A percentile compares a stretch with the other conserved stretches of the same genome.
These are phyloP conservation scores for Gloeopeniophorella convolvens DNA, from an alignment of 768 basidiomycete species.

Conservation along the genomic window DNA sequence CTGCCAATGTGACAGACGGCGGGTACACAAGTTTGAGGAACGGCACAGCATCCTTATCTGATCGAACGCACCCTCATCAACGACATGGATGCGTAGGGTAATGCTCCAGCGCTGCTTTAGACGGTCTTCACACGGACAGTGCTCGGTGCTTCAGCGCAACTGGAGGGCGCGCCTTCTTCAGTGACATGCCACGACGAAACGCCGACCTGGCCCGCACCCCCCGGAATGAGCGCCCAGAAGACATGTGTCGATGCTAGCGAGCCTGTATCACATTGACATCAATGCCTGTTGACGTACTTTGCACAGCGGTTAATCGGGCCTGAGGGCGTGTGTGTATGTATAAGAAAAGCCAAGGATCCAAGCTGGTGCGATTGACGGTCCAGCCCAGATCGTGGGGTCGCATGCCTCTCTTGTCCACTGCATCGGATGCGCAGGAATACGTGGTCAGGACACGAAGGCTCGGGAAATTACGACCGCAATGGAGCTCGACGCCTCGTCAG, in stretches of 20 bases:
- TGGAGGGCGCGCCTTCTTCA: neutral
- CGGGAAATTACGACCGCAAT: neutral
- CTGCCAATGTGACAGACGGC: conserved; percentile 1
- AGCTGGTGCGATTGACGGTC: neutral
- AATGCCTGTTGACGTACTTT: conserved; percentile 3
- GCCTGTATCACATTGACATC: neutral
- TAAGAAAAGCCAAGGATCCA: neutral
- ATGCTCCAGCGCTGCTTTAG: too few species aligned
- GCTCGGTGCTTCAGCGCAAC: too few species aligned
- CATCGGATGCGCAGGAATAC: conserved; percentile 15
- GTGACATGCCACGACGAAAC: conserved; percentile 5
- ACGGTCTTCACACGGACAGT: too few species aligned
- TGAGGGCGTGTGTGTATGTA: conserved; percentile 9
- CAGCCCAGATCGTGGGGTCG: conserved; percentile 1
- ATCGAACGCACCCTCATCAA: neutral
- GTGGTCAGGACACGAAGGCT: conserved; percentile 5
- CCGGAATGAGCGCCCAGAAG: neutral
- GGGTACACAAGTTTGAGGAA: neutral
- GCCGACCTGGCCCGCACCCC: neutral
- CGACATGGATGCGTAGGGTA: neutral
- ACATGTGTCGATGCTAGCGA: neutral
- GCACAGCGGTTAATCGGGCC: neutral
- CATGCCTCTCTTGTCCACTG: neutral
- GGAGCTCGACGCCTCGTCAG: conserved; percentile 4
- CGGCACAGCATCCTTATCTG: conserved; percentile 9